phyloP scores from a whole-genome alignment of 1,284 basidiomycete genomes.

The Malassezia brasiliensis region DNA sequence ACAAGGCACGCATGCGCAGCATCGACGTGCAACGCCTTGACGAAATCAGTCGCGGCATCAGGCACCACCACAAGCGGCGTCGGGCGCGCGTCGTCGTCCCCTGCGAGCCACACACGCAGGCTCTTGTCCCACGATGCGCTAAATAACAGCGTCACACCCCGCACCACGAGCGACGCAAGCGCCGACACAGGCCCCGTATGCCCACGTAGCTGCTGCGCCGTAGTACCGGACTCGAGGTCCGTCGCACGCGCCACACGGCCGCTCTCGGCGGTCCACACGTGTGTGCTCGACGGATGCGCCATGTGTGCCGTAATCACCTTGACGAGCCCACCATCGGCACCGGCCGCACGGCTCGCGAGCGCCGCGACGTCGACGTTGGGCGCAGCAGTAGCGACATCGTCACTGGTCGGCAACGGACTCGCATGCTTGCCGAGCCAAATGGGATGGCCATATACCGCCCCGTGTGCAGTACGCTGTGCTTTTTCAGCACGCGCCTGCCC shows the following conservation, averaged over 20 bases:
- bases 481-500: slow-evolving; percentile 19
- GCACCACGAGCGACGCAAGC: slow-evolving; percentile 4
- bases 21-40: slow-evolving; percentile 20
- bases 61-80: slow-evolving; percentile 1
- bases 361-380: neutral
- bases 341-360: slow-evolving; percentile 12
- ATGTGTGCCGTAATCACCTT: slow-evolving; percentile 12
- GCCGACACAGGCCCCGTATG: slow-evolving; percentile 19
- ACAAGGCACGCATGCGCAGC: slow-evolving; percentile 9
- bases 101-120: slow-evolving; percentile 15
- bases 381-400: neutral
- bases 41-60: slow-evolving; percentile 19
- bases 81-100: neutral
- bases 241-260: slow-evolving; percentile 13
- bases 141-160: slow-evolving; percentile 4
- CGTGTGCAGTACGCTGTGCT: slow-evolving; percentile 16
- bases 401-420: neutral
- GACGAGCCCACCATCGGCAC: slow-evolving; percentile 13
- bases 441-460: slow-evolving; percentile 13
- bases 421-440: slow-evolving; percentile 20
- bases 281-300: neutral
- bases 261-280: slow-evolving; percentile 16
- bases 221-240: slow-evolving; percentile 14
- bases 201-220: slow-evolving; percentile 7
- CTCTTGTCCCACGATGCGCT: slow-evolving; percentile 19